phyloP scores from a whole-genome alignment of 495 filamentous ascomycete genomes.

The Talaromyces ruber region DNA sequence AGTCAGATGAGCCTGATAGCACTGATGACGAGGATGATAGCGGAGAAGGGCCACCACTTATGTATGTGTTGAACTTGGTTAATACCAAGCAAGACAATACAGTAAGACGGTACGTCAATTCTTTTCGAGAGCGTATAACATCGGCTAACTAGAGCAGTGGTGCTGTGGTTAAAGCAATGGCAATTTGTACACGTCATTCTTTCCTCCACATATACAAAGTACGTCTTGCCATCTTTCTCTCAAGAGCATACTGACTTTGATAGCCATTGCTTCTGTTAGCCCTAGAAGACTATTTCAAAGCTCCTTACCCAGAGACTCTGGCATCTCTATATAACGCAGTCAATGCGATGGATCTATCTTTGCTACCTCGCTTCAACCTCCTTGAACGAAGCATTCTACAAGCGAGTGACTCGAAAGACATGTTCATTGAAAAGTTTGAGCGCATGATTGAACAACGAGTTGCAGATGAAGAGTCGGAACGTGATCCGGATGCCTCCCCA shows the following conservation, averaged over 20 bases:
- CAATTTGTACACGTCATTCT: slow-evolving; percentile 97
- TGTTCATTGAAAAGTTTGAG: slow-evolving; percentile 97
- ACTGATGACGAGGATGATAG: slow-evolving; percentile 53
- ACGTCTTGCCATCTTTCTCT: slow-evolving; percentile 50
- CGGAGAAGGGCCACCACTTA: slow-evolving; percentile 74
- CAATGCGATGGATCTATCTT: slow-evolving; percentile 91
- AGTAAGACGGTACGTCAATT: slow-evolving; percentile 57
- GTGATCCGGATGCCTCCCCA: slow-evolving; percentile 9
- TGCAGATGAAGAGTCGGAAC: slow-evolving; percentile 30
- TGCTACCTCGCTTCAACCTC: slow-evolving; percentile 79
- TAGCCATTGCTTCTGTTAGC: slow-evolving; percentile 90
- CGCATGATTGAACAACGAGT: slow-evolving; percentile 73
- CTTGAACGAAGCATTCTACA: slow-evolving; percentile 84
- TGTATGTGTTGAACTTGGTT: slow-evolving; percentile 95
- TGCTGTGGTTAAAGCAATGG: slow-evolving; percentile 96
- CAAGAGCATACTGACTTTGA: slow-evolving; percentile 11
- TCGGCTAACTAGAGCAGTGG: slow-evolving; percentile 46
- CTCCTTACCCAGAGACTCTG: slow-evolving; percentile 82
- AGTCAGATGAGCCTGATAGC: slow-evolving; percentile 35
- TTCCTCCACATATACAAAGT: slow-evolving; percentile 99
- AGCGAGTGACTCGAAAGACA: slow-evolving; percentile 83
- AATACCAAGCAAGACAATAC: slow-evolving; percentile 95
- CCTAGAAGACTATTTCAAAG: slow-evolving; percentile 94
- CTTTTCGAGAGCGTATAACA: not conserved
- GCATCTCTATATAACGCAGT: slow-evolving; percentile 83